These are phyloP conservation scores for Chlorophyllum brunneum DNA, from an alignment of 768 basidiomycete genomes.

Conservation along the genomic window DNA sequence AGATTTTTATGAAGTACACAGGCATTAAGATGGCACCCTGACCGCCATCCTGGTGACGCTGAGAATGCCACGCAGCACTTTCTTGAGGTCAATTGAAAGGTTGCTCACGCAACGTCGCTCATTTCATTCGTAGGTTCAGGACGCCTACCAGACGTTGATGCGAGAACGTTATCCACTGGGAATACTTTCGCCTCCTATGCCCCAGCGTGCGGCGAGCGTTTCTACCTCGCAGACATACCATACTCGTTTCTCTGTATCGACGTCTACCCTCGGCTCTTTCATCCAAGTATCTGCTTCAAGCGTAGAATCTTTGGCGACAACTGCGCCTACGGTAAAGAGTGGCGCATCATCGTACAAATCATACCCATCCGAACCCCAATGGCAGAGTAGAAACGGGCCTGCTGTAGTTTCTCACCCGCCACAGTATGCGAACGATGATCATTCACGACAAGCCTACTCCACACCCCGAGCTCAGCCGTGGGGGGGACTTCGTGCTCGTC, in stretches of 20 bases:
- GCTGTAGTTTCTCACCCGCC: not conserved
- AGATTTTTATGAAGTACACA: constrained; percentile 20
- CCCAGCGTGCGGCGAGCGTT: not conserved
- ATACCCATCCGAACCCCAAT: constrained; percentile 16
- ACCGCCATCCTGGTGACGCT: constrained; percentile 54
- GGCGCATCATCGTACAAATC: constrained; percentile 20
- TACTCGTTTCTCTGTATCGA: constrained; percentile 23
- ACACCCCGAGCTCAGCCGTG: not conserved
- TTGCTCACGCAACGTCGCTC: constrained; percentile 6
- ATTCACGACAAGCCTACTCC: not conserved
- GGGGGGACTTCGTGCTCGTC: not conserved
- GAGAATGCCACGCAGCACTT: constrained; percentile 52
- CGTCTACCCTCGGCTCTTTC: constrained; percentile 20
- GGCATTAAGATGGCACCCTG: constrained; percentile 69
- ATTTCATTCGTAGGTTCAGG: constrained; percentile 36
- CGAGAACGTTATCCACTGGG: constrained; percentile 29
- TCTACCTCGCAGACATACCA: constrained; percentile 18
- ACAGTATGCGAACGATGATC: constrained; percentile 4
- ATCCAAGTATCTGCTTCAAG: constrained; percentile 27
- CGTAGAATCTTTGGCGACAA: constrained; percentile 26
- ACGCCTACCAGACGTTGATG: constrained; percentile 53
- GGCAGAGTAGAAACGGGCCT: not conserved
- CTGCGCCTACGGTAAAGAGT: constrained; percentile 21
- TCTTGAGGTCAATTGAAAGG: constrained; percentile 41
- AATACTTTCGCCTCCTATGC: constrained; percentile 5